Evolutionary conservation across 192 early-diverging fungal species (phyloP).

Genomic region (Coemansia asiatica): DNA sequence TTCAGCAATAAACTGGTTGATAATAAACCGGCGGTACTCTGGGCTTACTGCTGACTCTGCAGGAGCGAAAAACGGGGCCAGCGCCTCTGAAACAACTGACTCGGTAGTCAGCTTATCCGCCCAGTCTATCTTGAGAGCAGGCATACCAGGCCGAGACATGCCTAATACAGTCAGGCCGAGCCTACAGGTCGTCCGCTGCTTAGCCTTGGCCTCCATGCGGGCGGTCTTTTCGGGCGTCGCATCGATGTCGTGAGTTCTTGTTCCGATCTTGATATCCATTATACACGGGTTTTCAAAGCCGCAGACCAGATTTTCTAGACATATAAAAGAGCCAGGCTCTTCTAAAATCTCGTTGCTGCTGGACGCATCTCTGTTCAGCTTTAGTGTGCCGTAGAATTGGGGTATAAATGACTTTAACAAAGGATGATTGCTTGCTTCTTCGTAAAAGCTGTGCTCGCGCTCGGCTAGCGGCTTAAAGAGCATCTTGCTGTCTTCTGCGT

Average conservation of each 20-base stretch:
- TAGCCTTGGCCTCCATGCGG: constrained; percentile 66
- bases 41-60: constrained; percentile 46
- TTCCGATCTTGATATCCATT: constrained; percentile 87
- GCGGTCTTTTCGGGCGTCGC: constrained; percentile 69
- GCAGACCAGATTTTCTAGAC: constrained; percentile 70
- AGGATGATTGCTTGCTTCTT: constrained; percentile 50
- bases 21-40: constrained; percentile 50
- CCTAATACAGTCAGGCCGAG: constrained; percentile 75
- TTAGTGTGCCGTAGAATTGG: constrained; percentile 63
- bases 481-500: constrained; percentile 61
- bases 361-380: constrained; percentile 18
- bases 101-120: constrained; percentile 21
- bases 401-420: constrained; percentile 66
- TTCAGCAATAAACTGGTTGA: constrained; percentile 58
- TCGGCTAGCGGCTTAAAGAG: constrained; percentile 68
- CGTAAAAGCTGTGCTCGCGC: constrained; percentile 76
- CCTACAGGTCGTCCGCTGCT: constrained; percentile 62
- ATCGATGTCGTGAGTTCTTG: constrained; percentile 69
- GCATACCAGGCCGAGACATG: constrained; percentile 58
- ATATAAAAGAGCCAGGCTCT: constrained; percentile 33
- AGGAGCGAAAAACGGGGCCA: constrained; percentile 54
- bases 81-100: neutral
- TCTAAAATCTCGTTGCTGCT: neutral
- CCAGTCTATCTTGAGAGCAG: constrained; percentile 19
- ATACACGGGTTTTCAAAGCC: constrained; percentile 75